phyloP scores from a whole-genome alignment of 2,329 filamentous ascomycete genomes.

The Teratosphaeria pseudoeucalypti region DNA sequence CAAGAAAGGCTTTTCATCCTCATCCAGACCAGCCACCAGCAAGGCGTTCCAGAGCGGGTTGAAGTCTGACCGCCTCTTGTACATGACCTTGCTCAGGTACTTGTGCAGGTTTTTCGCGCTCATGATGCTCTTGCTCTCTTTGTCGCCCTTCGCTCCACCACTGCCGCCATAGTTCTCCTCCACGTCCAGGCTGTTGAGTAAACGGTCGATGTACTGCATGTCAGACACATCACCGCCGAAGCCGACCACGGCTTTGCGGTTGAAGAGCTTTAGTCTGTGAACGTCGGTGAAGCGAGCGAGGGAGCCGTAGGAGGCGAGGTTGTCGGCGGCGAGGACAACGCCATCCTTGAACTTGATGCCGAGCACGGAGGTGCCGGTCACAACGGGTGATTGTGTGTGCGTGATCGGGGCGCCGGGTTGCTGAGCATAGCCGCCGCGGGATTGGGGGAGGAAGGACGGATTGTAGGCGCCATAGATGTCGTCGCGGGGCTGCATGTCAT shows the following conservation, averaged over 20 bases:
- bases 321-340: conserved; percentile 93
- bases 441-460: conserved; percentile 65
- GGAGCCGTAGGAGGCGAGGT: conserved; percentile 94
- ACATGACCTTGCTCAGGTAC: conserved; percentile 92
- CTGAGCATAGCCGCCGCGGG: conserved; percentile 28
- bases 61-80: conserved; percentile 88
- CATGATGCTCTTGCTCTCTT: conserved; percentile 42
- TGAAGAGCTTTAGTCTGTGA: conserved; percentile 86
- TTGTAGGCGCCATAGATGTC: conserved; percentile 95
- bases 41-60: conserved; percentile 97
- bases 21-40: conserved; percentile 80
- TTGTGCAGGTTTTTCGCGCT: conserved; percentile 92
- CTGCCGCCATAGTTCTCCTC: conserved; percentile 67
- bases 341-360: conserved; percentile 94
- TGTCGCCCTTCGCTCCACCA: conserved; percentile 41
- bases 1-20: conserved; percentile 71
- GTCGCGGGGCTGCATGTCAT: conserved; percentile 66
- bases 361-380: conserved; percentile 92
- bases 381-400: conserved; percentile 84
- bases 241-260: conserved; percentile 72
- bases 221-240: conserved; percentile 96
- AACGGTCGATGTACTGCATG: conserved; percentile 96
- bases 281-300: conserved; percentile 91
- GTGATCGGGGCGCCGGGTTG: conserved; percentile 50
- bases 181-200: conserved; percentile 77